Percentiles rank a stretch among this genome's conserved stretches.
Conservation (phyloP, 2,329 filamentous ascomycete species). For the Xylaria sp. region DNA sequence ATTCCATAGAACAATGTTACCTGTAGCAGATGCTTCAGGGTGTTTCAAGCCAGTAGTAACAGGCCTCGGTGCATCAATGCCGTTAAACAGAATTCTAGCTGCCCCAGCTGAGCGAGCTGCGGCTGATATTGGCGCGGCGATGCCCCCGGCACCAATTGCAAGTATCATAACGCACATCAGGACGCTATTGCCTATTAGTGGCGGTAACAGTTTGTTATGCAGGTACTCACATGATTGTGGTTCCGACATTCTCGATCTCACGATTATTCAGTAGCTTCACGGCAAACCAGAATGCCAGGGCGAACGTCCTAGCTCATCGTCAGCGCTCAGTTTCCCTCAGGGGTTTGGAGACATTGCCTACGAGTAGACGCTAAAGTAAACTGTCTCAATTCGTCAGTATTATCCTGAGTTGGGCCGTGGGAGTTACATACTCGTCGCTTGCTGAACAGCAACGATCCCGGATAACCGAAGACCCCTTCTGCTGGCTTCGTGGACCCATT, state of each 20-base stretch:
- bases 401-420: neutral
- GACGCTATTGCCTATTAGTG: conserved; percentile 50
- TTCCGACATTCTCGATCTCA: conserved; percentile 60
- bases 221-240: conserved; percentile 61
- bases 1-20: conserved; percentile 69
- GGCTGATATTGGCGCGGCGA: conserved; percentile 68
- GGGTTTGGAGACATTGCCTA: conserved; percentile 23
- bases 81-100: conserved; percentile 66
- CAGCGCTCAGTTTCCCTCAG: conserved; percentile 10
- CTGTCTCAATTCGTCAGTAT: conserved; percentile 40
- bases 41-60: conserved; percentile 55
- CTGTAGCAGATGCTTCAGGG: conserved; percentile 59
- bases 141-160: conserved; percentile 65
- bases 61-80: conserved; percentile 62
- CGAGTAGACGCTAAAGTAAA: conserved; percentile 50
- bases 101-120: conserved; percentile 66
- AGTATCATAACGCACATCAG: conserved; percentile 69
- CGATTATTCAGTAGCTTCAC: conserved; percentile 43
- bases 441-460: conserved; percentile 47
- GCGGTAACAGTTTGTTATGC: neutral
- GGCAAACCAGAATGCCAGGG: conserved; percentile 50
- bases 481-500: conserved; percentile 65
- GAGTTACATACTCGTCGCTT: conserved; percentile 46
- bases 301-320: conserved; percentile 45
- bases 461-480: conserved; percentile 45